Base-by-base conservation (phyloP, 768 basidiomycete species). In the Mycena maculata region DNA sequence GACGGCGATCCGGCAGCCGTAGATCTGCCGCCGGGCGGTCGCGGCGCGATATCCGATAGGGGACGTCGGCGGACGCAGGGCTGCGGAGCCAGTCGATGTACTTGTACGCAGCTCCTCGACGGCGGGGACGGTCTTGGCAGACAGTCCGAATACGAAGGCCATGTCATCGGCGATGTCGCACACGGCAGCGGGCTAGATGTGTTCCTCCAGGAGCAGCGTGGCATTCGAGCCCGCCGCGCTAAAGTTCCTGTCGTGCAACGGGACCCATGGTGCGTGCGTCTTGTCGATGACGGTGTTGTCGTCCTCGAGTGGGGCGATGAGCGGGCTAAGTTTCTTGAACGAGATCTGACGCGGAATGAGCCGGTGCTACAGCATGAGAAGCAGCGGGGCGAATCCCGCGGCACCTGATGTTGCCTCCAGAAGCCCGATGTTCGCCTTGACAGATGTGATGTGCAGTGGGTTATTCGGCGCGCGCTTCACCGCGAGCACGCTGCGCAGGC, bases 391-490 rank as follows among this genome's bases (percentile, higher is more conserved):
- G 7, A 93, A 83, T 20, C 91, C 86, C 9, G 89, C 88, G 6
- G 88, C 86, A 1, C 92, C 92, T 13, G 91, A 92, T 13, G 92
- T 91, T 1, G 90, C 90, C 73, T 92, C 92, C 4, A 90, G 79
- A 72, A 93, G 92, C 0, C 92, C 92, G 25, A 92, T 86, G 71
- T 92, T 92, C 11, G 86, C 89, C 69, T 92, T 92, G 69, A 92
- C 80, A 3, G 89, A 90, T 9, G 89, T 88, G 23, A 93, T 76
- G 70, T 91, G 85, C 22, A 93, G 85, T 11, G 85, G 85, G 59
- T 88, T 87, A 62, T 77, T 74, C 15, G 72, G 59, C 2, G 77
- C 72, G 47, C 86, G 84, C 48, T 78, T 76, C 36, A 67, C 67
- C 3, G 83, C 80, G 61, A 93, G 84, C 30, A 89, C 84, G 18